Percentiles rank a stretch among this genome's conserved stretches.
Evolutionary conservation across 768 basidiomycete genomes (phyloP).

Genomic region (Tephrocybe sp.): DNA sequence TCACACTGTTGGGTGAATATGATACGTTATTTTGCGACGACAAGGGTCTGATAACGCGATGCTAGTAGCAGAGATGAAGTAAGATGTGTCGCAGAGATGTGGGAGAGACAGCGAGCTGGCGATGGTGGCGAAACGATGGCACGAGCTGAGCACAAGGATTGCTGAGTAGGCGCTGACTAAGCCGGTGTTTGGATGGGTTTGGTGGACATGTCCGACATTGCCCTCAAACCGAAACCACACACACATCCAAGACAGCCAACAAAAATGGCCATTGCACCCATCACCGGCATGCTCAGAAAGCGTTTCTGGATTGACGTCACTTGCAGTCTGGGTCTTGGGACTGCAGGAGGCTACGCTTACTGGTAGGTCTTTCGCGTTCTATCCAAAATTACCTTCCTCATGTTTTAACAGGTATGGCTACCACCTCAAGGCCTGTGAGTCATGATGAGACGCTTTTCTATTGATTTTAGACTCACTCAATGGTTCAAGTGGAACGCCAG

Average conservation of each 20-base stretch:
- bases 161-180: slow-evolving; percentile 20
- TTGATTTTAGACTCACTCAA: slow-evolving; percentile 2
- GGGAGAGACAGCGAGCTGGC: slow-evolving; percentile 15
- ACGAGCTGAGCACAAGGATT: slow-evolving; percentile 23
- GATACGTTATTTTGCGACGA: slow-evolving; percentile 16
- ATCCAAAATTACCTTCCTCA: slow-evolving; percentile 9
- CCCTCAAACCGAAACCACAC: slow-evolving; percentile 28
- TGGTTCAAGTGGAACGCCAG: slow-evolving; percentile 69
- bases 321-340: slow-evolving; percentile 72
- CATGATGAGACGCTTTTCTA: neutral
- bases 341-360: slow-evolving; percentile 72
- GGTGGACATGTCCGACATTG: slow-evolving; percentile 30
- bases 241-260: slow-evolving; percentile 18
- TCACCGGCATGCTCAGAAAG: slow-evolving; percentile 93
- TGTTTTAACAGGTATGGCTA: slow-evolving; percentile 67
- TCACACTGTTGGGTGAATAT: slow-evolving; percentile 21
- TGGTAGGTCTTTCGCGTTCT: slow-evolving; percentile 55
- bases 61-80: slow-evolving; percentile 5
- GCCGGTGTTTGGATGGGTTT: slow-evolving; percentile 18
- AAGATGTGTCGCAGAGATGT: slow-evolving; percentile 21
- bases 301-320: slow-evolving; percentile 84
- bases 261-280: slow-evolving; percentile 83
- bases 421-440: slow-evolving; percentile 77
- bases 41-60: slow-evolving; percentile 23
- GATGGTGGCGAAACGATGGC: slow-evolving; percentile 22